Evolutionary conservation across 1,284 basidiomycete genomes (phyloP), one percentile per base, ranked within the genome.

Genomic region (Naganishia albida): DNA sequence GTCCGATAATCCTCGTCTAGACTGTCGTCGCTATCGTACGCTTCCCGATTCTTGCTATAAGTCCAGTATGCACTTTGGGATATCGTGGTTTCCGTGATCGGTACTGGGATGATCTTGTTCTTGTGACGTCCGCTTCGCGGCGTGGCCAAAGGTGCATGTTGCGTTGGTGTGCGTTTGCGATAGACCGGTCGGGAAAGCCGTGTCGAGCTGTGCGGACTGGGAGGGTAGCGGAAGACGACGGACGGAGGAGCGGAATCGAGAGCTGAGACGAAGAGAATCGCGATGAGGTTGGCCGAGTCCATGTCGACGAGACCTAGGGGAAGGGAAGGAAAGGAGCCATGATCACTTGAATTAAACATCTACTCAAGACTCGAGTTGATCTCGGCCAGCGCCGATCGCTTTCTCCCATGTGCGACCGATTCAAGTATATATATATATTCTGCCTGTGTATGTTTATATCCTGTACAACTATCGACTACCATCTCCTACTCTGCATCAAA

Each of bases 271-370:
- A 78, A 70, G 28, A 78, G 70, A 40, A 78, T 64, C 39, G 77
- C 78, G 54, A 80, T 75, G 67, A 77, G 73, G 67, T 77, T 74
- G 57, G 76, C 76, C 26, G 73, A 74, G 23, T 57, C 63, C 67
- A 68, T 68, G 15, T 40, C 39, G 23, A 39, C 13, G 30, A 7
- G 4, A 1, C 1, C 2, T 15, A 10, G 1, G 1, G n/a, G 30
- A 25, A 2, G 13, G 30, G 26, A 53, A 38, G 51, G 34, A 13
- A 49, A 20, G 20, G 20, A 15, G 12, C 44, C n/a, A 13, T 25
- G 7, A 4, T 7, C 16, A 25, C 20, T 6, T 25, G 10, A 15
- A 30, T 3, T 34, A 12, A 51, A 38, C 18, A 52, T 34, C 34
- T 34, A 34, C 10, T 10, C 34, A 6, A 6, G 34, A 34, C 7